Conservation (phyloP, 768 basidiomycete species). For the Macrocybe gigantea region DNA sequence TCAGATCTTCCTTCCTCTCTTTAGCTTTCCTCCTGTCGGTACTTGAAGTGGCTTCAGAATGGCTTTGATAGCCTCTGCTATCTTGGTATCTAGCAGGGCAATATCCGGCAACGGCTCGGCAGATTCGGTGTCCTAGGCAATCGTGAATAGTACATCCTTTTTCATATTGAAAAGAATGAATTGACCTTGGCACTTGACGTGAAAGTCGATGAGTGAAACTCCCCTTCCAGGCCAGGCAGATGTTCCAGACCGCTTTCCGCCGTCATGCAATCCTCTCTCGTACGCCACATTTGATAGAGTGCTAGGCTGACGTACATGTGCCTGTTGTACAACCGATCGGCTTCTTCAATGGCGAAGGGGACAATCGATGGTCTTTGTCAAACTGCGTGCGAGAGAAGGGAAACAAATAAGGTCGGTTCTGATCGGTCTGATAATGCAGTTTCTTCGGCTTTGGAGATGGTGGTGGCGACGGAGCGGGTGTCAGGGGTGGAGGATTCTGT, state of each 20-base stretch:
- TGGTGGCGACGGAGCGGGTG: constrained; percentile 88
- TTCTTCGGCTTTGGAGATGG: constrained; percentile 89
- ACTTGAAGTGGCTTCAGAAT: constrained; percentile 43
- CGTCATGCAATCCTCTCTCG: constrained; percentile 91
- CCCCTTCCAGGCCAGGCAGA: constrained; percentile 63
- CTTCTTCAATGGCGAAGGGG: constrained; percentile 94
- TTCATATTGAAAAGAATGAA: not conserved
- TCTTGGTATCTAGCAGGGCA: constrained; percentile 65
- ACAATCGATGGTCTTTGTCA: constrained; percentile 63
- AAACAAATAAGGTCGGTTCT: constrained; percentile 88
- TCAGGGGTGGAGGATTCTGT: constrained; percentile 61
- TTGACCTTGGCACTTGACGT: constrained; percentile 27
- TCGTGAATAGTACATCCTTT: constrained; percentile 1
- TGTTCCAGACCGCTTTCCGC: constrained; percentile 87
- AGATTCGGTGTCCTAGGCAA: constrained; percentile 47
- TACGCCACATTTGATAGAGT: constrained; percentile 91
- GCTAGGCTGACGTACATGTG: constrained; percentile 90
- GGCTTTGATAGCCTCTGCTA: constrained; percentile 55
- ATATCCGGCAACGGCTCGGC: constrained; percentile 69
- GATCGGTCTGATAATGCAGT: constrained; percentile 98
- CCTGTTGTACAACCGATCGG: constrained; percentile 81
- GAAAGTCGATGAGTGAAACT: constrained; percentile 46
- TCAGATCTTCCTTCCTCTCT: constrained; percentile 72
- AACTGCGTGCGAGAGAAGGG: constrained; percentile 77
- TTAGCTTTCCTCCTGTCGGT: constrained; percentile 57